Percentiles rank a stretch among this genome's conserved stretches.
These are phyloP conservation scores for Botrytis byssoidea DNA, from an alignment of 2,329 filamentous ascomycete species.

Conservation along the genomic window DNA sequence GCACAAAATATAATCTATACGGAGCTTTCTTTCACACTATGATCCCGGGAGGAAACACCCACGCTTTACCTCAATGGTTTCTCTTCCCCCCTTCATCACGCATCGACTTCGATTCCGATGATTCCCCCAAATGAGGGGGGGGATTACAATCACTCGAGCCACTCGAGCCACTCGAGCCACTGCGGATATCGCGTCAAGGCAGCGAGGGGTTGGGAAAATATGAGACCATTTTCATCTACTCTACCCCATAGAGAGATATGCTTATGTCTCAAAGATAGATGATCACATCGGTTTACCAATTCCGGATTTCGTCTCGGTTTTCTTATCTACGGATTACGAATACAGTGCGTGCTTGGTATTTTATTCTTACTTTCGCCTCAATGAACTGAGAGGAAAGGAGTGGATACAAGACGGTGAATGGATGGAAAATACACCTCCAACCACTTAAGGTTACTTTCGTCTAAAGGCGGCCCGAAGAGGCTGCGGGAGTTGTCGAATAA, in stretches of 20 bases:
- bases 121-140: slow-evolving; percentile 12
- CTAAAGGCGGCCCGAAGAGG: slow-evolving; percentile 4
- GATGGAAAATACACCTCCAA: neutral
- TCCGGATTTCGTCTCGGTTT: neutral
- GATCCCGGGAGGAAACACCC: neutral
- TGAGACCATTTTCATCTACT: slow-evolving; percentile 12
- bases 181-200: neutral
- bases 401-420: neutral
- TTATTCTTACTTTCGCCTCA: neutral
- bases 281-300: neutral
- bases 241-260: neutral
- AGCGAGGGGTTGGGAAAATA: slow-evolving; percentile 4
- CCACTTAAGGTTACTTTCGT: neutral
- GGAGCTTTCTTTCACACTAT: neutral
- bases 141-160: neutral
- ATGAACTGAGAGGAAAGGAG: neutral
- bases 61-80: neutral
- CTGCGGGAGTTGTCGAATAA: slow-evolving; percentile 1
- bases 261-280: neutral
- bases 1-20: neutral
- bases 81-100: neutral
- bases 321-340: slow-evolving; percentile 7
- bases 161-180: neutral
- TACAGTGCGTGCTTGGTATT: neutral
- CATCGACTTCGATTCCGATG: neutral